These are phyloP conservation scores for Quercus bicolor DNA, from an alignment of 306 rosid genomes.

Conservation along the genomic window DNA sequence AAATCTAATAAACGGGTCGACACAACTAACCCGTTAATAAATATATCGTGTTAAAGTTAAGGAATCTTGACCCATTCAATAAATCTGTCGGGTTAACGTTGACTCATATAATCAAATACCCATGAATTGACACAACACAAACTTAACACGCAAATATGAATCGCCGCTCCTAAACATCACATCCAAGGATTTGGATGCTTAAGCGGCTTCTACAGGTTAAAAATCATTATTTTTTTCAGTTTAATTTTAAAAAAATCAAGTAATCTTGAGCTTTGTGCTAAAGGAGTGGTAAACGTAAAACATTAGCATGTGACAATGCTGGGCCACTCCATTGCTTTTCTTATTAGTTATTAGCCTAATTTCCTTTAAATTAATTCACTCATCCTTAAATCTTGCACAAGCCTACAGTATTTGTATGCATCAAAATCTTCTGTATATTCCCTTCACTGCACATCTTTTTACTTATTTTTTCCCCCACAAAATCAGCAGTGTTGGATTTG, in stretches of 20 bases:
- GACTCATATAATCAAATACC: no score
- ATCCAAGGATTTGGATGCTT: not conserved
- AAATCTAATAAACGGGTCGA: no score
- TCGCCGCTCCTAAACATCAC: no score
- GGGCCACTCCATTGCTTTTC: not conserved
- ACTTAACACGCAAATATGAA: no score
- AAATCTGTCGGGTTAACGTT: fast-evolving
- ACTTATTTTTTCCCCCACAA: not conserved
- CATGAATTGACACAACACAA: no score
- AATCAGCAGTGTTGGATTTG: not conserved
- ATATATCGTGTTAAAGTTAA: no score
- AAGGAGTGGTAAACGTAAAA: not conserved
- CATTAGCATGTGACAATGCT: conserved; percentile 14
- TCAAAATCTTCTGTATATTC: not conserved
- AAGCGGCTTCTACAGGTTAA: not conserved
- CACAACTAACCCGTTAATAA: no score
- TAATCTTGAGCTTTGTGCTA: not conserved
- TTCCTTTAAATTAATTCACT: not conserved
- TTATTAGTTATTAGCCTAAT: not conserved
- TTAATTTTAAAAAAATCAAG: no score
- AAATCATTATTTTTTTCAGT: not conserved
- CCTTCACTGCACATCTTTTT: no score
- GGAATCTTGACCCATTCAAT: fast-evolving
- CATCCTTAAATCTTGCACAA: not conserved
- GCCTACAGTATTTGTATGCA: no score